phyloP scores from a whole-genome alignment of 2,329 filamentous ascomycete genomes.

The Botrytis aclada region DNA sequence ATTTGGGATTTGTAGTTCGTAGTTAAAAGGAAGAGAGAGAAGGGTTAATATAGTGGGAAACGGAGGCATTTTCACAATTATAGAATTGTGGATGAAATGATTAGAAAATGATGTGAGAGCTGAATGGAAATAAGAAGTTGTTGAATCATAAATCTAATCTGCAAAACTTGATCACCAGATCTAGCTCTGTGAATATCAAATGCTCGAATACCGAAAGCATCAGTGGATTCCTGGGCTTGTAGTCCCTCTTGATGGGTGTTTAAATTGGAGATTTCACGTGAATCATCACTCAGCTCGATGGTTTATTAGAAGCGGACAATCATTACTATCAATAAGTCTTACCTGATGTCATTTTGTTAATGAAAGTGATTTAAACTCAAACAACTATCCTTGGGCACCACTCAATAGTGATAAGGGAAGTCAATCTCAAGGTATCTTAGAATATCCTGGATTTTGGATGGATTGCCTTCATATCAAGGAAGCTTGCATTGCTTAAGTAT shows the following conservation, averaged over 20 bases:
- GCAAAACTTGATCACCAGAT: neutral
- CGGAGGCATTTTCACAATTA: neutral
- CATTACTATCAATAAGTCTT: neutral
- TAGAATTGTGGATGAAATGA: neutral
- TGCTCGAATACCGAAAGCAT: neutral
- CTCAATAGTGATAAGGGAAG: too few species aligned
- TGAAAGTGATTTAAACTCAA: neutral
- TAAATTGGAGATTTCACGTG: neutral
- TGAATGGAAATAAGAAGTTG: neutral
- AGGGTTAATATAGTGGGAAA: neutral
- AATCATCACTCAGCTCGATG: neutral
- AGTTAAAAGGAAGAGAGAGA: neutral
- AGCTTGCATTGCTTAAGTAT: neutral
- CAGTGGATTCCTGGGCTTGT: rapidly evolving
- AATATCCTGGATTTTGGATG: neutral
- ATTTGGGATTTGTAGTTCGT: neutral
- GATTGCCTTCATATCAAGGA: neutral
- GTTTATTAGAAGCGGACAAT: neutral
- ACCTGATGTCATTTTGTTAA: neutral
- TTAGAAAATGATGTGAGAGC: neutral
- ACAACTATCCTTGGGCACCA: too few species aligned
- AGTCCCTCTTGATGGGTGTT: neutral
- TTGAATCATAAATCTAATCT: neutral
- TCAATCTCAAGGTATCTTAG: too few species aligned
- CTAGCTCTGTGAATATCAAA: neutral